Evolutionary conservation across 2,329 filamentous ascomycete genomes (phyloP).

Genomic region (Clarireedia sp.): DNA sequence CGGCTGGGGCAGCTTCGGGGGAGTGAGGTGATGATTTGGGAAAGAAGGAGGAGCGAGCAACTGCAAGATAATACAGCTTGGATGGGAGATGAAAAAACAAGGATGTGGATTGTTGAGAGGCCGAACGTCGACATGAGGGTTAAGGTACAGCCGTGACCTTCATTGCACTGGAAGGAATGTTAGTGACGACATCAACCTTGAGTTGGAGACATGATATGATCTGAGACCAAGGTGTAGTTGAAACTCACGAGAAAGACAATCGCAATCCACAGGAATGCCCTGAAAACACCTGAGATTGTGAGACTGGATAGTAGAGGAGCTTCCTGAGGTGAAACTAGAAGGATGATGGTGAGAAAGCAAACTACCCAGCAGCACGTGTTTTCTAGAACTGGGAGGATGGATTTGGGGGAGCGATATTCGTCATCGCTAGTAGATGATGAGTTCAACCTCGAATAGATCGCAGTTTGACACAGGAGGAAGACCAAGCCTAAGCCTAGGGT

Average conservation of each 20-base stretch:
- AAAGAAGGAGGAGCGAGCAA: constrained; percentile 1
- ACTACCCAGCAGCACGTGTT: constrained; percentile 9
- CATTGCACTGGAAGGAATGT: neutral
- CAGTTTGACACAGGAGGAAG: constrained; percentile 3
- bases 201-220: no score
- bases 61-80: neutral
- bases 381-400: neutral
- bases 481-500: neutral
- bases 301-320: neutral
- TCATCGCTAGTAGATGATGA: neutral
- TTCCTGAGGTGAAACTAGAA: constrained; percentile 2
- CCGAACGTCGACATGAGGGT: constrained; percentile 5
- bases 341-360: constrained; percentile 3
- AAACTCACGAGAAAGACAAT: constrained; percentile 2
- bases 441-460: neutral
- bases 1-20: neutral
- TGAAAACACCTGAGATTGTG: neutral
- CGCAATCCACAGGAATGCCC: neutral
- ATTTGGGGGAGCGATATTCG: neutral
- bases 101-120: constrained; percentile 3
- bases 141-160: constrained; percentile 2
- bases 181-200: neutral
- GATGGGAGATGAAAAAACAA: neutral
- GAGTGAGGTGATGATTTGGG: neutral
- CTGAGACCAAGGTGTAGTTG: no score